Percentiles rank a stretch among this genome's conserved stretches.
These are phyloP conservation scores for Psilocybe azurescens DNA, from an alignment of 768 basidiomycete species.

Conservation along the genomic window DNA sequence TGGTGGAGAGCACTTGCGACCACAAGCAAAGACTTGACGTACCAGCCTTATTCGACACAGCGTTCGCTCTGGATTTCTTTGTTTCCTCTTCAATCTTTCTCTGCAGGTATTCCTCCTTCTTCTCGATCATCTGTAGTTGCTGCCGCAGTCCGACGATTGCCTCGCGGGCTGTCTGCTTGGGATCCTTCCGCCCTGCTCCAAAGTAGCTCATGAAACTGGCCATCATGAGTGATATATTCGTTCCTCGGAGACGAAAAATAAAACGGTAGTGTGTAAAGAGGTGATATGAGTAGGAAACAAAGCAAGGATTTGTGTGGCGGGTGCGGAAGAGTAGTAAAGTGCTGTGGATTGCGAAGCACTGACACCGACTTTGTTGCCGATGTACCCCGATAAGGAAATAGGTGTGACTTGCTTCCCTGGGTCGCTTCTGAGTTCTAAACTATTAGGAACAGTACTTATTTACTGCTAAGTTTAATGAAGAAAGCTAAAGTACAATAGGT, in stretches of 20 bases:
- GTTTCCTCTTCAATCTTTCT: conserved; percentile 96
- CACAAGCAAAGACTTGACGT: conserved; percentile 37
- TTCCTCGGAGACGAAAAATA: not conserved
- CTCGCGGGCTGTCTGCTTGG: conserved; percentile 86
- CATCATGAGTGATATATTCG: conserved; percentile 56
- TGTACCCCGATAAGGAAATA: conserved; percentile 44
- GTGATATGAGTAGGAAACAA: conserved; percentile 14
- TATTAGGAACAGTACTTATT: too few relatives aligned
- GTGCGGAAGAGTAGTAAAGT: conserved; percentile 7
- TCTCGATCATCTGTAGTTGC: conserved; percentile 96
- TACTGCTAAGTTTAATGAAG: too few relatives aligned
- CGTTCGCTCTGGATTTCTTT: conserved; percentile 91
- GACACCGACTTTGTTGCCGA: conserved; percentile 27
- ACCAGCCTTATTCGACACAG: conserved; percentile 93
- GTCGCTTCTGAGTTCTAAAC: too few relatives aligned
- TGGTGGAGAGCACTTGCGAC: not conserved
- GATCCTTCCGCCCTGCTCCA: conserved; percentile 73
- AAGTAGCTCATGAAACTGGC: conserved; percentile 88
- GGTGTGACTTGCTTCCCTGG: conserved; percentile 18
- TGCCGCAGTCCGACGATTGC: conserved; percentile 93
- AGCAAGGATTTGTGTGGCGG: not conserved
- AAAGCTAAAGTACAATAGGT: not conserved
- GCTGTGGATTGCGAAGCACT: conserved; percentile 19
- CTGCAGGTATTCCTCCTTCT: conserved; percentile 97
- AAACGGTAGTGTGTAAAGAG: conserved; percentile 6